Evolutionary conservation across 192 early-diverging fungal genomes (phyloP), one percentile per base, ranked within the genome.

Genomic region (Linnemannia hyalina): DNA sequence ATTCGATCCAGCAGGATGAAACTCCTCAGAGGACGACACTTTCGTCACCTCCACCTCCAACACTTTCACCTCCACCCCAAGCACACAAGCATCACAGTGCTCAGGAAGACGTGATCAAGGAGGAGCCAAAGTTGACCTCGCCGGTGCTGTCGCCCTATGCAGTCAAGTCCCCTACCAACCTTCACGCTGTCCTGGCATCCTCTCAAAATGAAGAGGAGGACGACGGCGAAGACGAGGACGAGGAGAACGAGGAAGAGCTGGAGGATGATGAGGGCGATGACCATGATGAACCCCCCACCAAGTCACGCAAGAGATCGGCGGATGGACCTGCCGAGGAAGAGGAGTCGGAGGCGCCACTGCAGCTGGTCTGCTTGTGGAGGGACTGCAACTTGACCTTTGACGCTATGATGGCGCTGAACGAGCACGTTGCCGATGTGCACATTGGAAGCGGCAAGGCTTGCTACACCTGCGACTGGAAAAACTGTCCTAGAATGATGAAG

Each of bases 361-460:
- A 86, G 84, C 84, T 86, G 84, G 84, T 86, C 84, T 92, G 92
- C 77, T 72, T 81, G 82, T 93, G 92, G 92, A 79, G 87, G 63
- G 82, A 83, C 57, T 93, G 92, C 63, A 74, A 77, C 46, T 73
- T 79, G 26, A 80, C 87, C 49, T 87, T 88, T 40, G 75, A 75
- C 16, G 57, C 80, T 18, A 84, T 93, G 75, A 88, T 86, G 2
- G 81, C 63, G 7, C 70, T 93, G 74, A 92, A 92, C 42, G 78
- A 81, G 29, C 92, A 93, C 69, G 91, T 93, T 32, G 86, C 88
- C 18, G 89, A 89, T 44, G 69, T 73, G 23, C 92, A 93, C 75
- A 92, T 93, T 78, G 91, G 90, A n/a, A 89, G 91, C 70, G 92
- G 92, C 70, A 93, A 91, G 81, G 85, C 90, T 6, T 87, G 85